phyloP scores from a whole-genome alignment of 345 rosid genomes.

The Citrus sp. region DNA sequence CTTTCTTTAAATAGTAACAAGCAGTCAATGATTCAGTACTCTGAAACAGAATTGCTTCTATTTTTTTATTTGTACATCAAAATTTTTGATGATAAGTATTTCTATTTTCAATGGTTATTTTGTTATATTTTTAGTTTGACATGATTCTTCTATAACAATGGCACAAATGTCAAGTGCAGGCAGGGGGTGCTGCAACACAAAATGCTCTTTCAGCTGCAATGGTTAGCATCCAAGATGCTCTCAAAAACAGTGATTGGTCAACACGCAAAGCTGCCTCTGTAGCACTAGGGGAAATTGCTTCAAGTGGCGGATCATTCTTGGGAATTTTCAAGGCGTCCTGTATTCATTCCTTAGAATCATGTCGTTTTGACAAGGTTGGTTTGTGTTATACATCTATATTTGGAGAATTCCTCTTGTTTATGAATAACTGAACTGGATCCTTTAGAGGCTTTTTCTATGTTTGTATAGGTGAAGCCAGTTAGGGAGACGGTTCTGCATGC shows the following conservation, averaged over 20 bases:
- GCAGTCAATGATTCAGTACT: background rate
- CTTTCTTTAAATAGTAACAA: background rate
- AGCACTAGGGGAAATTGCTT: constrained; percentile 76
- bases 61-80: background rate
- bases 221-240: constrained; percentile 69
- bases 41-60: background rate
- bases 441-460: constrained; percentile 12
- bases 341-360: constrained; percentile 68
- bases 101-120: background rate
- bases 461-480: constrained; percentile 86
- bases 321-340: constrained; percentile 70
- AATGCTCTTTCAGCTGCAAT: constrained; percentile 62
- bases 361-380: constrained; percentile 93
- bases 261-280: constrained; percentile 92
- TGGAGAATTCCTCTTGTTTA: background rate
- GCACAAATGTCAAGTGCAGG: constrained; percentile 41
- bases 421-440: background rate
- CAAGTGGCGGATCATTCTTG: constrained; percentile 58
- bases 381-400: background rate
- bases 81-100: background rate
- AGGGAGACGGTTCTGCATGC: constrained; percentile 77
- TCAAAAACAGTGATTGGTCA: constrained; percentile 75
- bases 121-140: background rate
- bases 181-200: constrained; percentile 78
- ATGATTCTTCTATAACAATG: background rate